These are phyloP conservation scores for Lasiodiplodia theobromae DNA, from an alignment of 2,329 filamentous ascomycete genomes.

Conservation along the genomic window DNA sequence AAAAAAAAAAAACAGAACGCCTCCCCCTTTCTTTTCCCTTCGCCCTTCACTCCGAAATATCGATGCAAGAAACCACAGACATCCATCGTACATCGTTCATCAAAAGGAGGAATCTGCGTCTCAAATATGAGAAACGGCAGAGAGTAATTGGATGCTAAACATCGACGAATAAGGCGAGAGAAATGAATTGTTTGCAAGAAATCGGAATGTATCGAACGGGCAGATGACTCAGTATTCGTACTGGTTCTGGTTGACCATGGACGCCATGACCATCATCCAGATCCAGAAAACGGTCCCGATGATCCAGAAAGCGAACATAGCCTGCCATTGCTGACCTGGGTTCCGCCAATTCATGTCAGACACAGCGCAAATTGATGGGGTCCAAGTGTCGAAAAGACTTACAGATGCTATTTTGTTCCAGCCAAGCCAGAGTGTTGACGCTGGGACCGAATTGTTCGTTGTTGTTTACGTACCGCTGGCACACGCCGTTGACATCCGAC, in stretches of 20 bases:
- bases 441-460: slow-evolving; percentile 56
- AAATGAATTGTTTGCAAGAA: background rate
- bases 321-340: slow-evolving; percentile 67
- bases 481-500: slow-evolving; percentile 65
- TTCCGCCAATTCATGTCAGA: background rate
- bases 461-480: slow-evolving; percentile 63
- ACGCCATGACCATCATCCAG: slow-evolving; percentile 71
- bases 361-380: background rate
- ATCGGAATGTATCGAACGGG: background rate
- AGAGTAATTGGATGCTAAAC: background rate
- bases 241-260: slow-evolving; percentile 59
- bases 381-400: slow-evolving; percentile 38
- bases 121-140: background rate
- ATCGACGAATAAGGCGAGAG: background rate
- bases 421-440: slow-evolving; percentile 65
- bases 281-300: slow-evolving; percentile 68
- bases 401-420: slow-evolving; percentile 70
- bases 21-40: background rate
- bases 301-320: slow-evolving; percentile 69
- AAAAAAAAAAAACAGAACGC: background rate
- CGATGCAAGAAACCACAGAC: background rate
- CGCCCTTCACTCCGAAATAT: background rate
- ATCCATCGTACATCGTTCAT: background rate
- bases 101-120: background rate
- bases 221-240: slow-evolving; percentile 40